Conservation (phyloP, 2,329 filamentous ascomycete genomes). For the Trichophyton verrucosum region DNA sequence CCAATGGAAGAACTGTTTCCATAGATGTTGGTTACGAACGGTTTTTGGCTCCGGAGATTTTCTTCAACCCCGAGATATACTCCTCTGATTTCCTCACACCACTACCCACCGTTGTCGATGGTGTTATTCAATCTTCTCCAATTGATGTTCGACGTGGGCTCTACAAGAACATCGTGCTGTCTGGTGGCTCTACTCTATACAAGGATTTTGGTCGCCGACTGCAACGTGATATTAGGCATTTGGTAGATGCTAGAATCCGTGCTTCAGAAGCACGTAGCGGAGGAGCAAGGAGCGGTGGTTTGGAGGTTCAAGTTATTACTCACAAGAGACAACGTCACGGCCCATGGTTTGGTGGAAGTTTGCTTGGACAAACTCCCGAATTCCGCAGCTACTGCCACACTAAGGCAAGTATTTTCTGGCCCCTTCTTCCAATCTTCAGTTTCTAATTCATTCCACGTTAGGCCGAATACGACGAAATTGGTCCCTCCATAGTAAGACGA, state of each 20-base stretch:
- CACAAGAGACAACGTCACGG: constrained; percentile 96
- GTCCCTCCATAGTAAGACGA: constrained; percentile 85
- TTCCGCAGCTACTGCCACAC: constrained; percentile 99
- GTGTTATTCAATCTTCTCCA: constrained; percentile 91
- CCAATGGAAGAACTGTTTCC: constrained; percentile 68
- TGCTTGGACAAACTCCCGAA: constrained; percentile 93
- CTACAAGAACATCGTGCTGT: constrained; percentile 99
- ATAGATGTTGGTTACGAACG: constrained; percentile 97
- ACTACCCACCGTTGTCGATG: constrained; percentile 84
- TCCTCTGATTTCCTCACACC: constrained; percentile 96
- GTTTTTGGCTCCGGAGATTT: constrained; percentile 96
- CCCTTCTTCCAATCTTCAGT: neutral
- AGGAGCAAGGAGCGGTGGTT: constrained; percentile 79
- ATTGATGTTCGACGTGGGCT: constrained; percentile 94
- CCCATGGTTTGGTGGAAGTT: constrained; percentile 94
- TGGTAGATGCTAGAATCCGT: constrained; percentile 85
- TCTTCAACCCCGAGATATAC: constrained; percentile 99
- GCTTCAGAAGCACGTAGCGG: constrained; percentile 86
- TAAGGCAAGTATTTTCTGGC: constrained; percentile 41
- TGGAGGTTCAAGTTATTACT: constrained; percentile 93
- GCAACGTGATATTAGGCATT: constrained; percentile 91
- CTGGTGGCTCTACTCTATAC: constrained; percentile 92
- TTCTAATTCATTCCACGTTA: constrained; percentile 7
- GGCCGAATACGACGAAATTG: constrained; percentile 80
- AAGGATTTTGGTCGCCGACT: constrained; percentile 94